Conservation (phyloP, 148 eudicot genomes). For the Rhododendron ferrugineum region DNA sequence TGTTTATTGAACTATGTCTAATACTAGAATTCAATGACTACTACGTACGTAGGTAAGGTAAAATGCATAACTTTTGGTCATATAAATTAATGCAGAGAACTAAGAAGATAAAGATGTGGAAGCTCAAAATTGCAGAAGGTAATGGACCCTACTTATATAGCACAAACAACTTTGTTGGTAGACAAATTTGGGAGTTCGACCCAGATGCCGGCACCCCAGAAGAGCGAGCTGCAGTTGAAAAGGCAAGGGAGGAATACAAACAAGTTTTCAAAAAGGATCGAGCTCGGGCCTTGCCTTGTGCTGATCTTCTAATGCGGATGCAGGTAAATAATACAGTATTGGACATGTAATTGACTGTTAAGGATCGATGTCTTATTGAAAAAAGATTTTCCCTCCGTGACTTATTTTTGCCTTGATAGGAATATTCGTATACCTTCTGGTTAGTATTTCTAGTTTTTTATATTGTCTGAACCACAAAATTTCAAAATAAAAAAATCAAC, state of each 20-base stretch:
- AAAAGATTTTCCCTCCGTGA: not conserved
- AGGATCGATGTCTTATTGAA: not conserved
- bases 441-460: not conserved
- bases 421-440: not conserved
- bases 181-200: slow-evolving; percentile 24
- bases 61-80: not conserved
- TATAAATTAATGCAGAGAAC: too few relatives aligned
- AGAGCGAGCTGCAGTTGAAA: slow-evolving; percentile 12
- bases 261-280: not conserved
- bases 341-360: too few relatives aligned
- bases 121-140: slow-evolving; percentile 26
- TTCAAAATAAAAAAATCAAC: not conserved
- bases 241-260: slow-evolving; percentile 10
- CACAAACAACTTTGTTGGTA: slow-evolving; percentile 24
- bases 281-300: slow-evolving; percentile 10
- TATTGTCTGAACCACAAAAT: too few relatives aligned
- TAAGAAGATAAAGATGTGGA: slow-evolving; percentile 9
- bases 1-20: not conserved
- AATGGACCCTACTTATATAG: slow-evolving; percentile 15
- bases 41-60: too few relatives aligned
- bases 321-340: slow-evolving; percentile 8
- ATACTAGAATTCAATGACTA: not conserved
- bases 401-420: too few relatives aligned
- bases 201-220: slow-evolving; percentile 14
- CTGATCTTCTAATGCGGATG: slow-evolving; percentile 25